These are phyloP conservation scores for Vicia faba DNA, from an alignment of 306 rosid species.

Conservation along the genomic window DNA sequence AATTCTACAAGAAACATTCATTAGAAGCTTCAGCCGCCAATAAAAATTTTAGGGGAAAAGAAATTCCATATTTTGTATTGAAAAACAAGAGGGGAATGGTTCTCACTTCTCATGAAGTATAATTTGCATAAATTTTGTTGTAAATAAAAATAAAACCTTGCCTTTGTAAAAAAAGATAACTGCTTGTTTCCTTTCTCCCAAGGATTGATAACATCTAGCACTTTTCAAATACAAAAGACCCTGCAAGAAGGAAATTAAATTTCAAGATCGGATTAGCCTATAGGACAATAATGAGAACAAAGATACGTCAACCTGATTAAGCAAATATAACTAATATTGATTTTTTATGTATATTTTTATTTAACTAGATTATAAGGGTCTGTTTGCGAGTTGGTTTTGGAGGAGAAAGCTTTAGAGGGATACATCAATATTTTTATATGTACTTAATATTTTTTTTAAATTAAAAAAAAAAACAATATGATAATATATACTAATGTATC, in stretches of 20 bases:
- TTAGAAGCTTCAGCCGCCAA: conserved; percentile 20
- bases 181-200: conserved; percentile 64
- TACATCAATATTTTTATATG: too few species aligned
- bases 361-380: not conserved
- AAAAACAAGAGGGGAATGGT: conserved; percentile 11
- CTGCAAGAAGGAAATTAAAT: conserved; percentile 51
- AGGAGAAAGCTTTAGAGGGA: too few species aligned
- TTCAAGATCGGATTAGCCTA: conserved; percentile 18
- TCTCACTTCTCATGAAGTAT: conserved; percentile 8
- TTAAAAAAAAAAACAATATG: too few species aligned
- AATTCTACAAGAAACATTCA: not conserved
- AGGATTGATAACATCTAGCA: conserved; percentile 64
- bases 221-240: conserved; percentile 60
- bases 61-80: conserved; percentile 10
- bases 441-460: too few species aligned
- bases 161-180: conserved; percentile 71
- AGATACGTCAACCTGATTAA: not conserved
- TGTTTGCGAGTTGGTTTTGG: too few species aligned
- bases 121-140: conserved; percentile 10
- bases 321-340: not conserved
- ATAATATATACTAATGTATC: too few species aligned
- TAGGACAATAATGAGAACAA: not conserved
- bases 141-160: conserved; percentile 33
- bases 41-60: not conserved
- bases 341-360: not conserved